Base-by-base conservation (phyloP, 2,329 filamentous ascomycete genomes). In the Neophaeococcomyces aloes region DNA sequence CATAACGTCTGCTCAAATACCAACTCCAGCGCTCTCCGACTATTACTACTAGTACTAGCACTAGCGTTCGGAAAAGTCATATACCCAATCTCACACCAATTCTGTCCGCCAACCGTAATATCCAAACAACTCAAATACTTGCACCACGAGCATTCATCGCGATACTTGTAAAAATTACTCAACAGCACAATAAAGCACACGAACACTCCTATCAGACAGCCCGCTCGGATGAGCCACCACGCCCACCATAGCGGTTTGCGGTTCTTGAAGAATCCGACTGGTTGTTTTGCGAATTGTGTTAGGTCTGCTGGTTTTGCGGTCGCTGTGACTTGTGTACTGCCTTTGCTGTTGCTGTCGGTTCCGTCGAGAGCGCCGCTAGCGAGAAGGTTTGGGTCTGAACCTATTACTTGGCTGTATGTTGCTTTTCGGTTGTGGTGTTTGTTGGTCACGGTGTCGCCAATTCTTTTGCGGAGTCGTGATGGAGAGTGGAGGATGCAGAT, bases 211-310 rank as follows among this genome's bases (percentile, higher is more conserved):
- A 94, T 74, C 40, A 98, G 67, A 18, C 83, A 81, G 0, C 75
- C 86, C 1, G 76, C 84, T 14, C 91, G 77, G 21, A 96, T 73
- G 17, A 94, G 64, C 89, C 89, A 96, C 91, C 91, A 98, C 4
- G 70, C 83, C 91, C 91, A 98, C 91, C 91, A 98, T 6, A 94
- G 71, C 17, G 84, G 83, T 61, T 94, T 94, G 14, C 91, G 76
- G 15, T 86, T 86, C 61, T 88, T 89, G 68, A 96, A 96, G 65
- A 95, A 95, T 4, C 78, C 79, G 0, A 76, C 51, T 0, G 73
- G 72, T 42, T 68, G 58, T 49, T 68, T 70, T 18, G 66, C 58
- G 51, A 76, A 74, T 13, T 57, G 61, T 10, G 58, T 57, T 8
- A 51, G 40, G 2, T 72, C 46, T 3, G 79, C 60, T 0, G 82